These are phyloP conservation scores for Phaffia rhodozyma DNA, from an alignment of 1,284 basidiomycete species.

Conservation along the genomic window DNA sequence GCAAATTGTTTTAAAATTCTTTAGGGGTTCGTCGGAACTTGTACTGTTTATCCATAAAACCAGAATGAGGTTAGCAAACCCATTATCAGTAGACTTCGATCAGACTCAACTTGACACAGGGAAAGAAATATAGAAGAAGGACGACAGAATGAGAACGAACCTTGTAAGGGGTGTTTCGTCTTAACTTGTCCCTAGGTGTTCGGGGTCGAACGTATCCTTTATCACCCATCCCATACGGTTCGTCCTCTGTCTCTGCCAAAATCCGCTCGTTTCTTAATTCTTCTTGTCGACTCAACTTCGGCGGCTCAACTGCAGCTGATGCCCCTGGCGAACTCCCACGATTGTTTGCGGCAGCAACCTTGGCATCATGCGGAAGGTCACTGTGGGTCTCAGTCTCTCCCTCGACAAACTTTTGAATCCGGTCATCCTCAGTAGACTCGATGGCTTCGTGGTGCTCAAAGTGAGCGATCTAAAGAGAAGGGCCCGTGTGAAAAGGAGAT, in stretches of 20 bases:
- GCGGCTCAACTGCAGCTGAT: neutral
- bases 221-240: conserved; percentile 54
- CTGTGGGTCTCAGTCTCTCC: conserved; percentile 16
- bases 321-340: neutral
- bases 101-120: neutral
- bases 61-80: conserved; percentile 36
- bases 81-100: neutral
- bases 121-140: neutral
- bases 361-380: conserved; percentile 14
- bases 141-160: conserved; percentile 37
- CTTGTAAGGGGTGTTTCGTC: conserved; percentile 69
- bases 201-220: conserved; percentile 62
- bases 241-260: conserved; percentile 41
- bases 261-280: conserved; percentile 1
- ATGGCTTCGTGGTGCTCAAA: conserved; percentile 63
- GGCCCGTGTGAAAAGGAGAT: neutral
- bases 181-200: conserved; percentile 54
- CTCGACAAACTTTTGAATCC: conserved; percentile 20
- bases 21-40: conserved; percentile 75
- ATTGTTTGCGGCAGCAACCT: neutral
- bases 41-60: conserved; percentile 57
- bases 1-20: conserved; percentile 48
- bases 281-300: neutral
- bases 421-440: conserved; percentile 58
- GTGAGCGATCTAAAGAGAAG: conserved; percentile 28